Conservation (phyloP, 108 stramenopile genomes). For the Conticribra guillardii region DNA sequence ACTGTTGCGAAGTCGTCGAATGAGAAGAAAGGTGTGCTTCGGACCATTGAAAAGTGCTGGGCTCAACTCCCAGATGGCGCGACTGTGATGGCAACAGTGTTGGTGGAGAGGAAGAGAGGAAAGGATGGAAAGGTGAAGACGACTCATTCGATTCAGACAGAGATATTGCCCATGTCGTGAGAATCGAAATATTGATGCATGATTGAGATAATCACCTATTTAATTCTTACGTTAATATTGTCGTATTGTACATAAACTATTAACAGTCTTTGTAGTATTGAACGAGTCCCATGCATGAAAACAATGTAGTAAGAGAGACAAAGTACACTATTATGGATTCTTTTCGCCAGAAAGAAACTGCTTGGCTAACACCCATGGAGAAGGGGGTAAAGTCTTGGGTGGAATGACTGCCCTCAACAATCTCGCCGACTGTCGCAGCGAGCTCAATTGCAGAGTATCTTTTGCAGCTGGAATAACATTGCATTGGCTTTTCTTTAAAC, state of each 20-base stretch:
- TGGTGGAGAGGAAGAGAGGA: conserved; percentile 25
- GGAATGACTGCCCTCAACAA: conserved; percentile 34
- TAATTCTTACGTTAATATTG: neutral
- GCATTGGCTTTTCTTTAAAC: conserved; percentile 31
- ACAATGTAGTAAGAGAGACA: too few species aligned
- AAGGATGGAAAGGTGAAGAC: conserved; percentile 21
- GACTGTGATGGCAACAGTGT: conserved; percentile 40
- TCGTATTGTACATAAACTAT: neutral
- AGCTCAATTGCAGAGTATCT: conserved; percentile 66
- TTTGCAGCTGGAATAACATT: conserved; percentile 66
- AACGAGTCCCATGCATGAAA: too few species aligned
- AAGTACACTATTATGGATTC: too few species aligned
- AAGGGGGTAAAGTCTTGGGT: conserved; percentile 40
- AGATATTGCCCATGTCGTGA: conserved; percentile 29
- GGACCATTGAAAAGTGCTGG: conserved; percentile 42
- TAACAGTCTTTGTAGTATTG: too few species aligned
- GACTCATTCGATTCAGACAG: conserved; percentile 26
- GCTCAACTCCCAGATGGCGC: conserved; percentile 27
- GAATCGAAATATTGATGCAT: neutral
- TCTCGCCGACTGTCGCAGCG: conserved; percentile 57
- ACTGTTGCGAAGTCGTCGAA: conserved; percentile 11
- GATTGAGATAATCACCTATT: neutral
- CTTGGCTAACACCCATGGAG: conserved; percentile 50
- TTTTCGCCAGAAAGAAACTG: too few species aligned
- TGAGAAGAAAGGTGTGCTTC: conserved; percentile 17